Evolutionary conservation across 2,329 filamentous ascomycete species (phyloP), one percentile per base, ranked within the genome.

Genomic region (Pseudocercospora macadamiae): DNA sequence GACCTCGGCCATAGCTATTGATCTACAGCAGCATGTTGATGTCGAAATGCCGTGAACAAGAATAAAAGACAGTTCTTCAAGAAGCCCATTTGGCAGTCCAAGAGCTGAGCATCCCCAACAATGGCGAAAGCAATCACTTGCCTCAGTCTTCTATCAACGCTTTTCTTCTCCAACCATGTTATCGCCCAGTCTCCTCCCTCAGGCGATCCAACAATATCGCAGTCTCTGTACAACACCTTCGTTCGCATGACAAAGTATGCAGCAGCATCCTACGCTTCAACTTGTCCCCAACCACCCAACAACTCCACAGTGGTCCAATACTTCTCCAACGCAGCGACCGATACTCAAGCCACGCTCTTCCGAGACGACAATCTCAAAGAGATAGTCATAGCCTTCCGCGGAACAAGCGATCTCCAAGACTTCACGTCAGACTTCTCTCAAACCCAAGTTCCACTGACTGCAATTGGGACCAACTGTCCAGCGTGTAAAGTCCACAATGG

Each of bases 381-480:
- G 39, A 48, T 61, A 30, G 37, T 61, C 36, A 54, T 61, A 21
- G 48, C 58, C n/a, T 61, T 61, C 9, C 58, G 54, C 5, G 58
- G 58, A 30, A 61, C 58, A 8, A 53, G 51, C 19, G 26, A 54
- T 14, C 16, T 59, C 19, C 49, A 55, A 48, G 59, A 61, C 37
- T 47, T 61, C 23, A 5, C 59, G 19, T 55, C 45, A 6, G 55
- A 61, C 26, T 25, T 61, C 21, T 54, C 55, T 2, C 49, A 54
- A 12, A 28, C 37, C 4, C 45, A 54, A 30, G 55, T 61, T 6
- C 51, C 59, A 10, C 44, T 54, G n/a, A 57, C 32, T 12, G 55
- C 55, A 14, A 32, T 45, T 9, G 58, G 58, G 8, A 52, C 49
- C 39, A 39, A 61, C 28, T 61, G 58, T 30, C 49, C 58, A 3